Percentiles rank a stretch among this genome's conserved stretches.
These are phyloP conservation scores for Pisolithus marmoratus DNA, from an alignment of 768 basidiomycete genomes.

Conservation along the genomic window DNA sequence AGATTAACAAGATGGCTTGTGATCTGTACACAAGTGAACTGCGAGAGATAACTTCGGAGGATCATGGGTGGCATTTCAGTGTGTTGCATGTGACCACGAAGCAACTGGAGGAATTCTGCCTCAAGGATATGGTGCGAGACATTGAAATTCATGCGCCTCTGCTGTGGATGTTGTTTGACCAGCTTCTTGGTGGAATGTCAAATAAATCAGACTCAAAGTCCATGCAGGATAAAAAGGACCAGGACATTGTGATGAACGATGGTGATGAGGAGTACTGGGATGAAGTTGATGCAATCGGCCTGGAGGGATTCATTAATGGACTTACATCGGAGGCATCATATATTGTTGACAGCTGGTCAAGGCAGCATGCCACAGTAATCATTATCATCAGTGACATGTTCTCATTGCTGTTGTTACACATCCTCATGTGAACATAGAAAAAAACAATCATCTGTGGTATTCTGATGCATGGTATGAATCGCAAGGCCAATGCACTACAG, in stretches of 20 bases:
- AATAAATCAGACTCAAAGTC: no score
- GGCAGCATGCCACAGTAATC: not conserved
- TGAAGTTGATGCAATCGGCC: constrained; percentile 1
- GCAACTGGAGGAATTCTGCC: no score
- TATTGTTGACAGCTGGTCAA: not conserved
- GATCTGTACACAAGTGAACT: no score
- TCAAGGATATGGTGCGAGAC: no score
- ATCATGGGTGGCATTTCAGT: no score
- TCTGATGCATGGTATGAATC: constrained; percentile 27
- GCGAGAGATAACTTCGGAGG: no score
- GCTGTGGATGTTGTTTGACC: no score
- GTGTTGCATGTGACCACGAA: no score
- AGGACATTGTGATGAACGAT: no score
- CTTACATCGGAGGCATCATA: not conserved
- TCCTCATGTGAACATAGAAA: constrained; percentile 1
- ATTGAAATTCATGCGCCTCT: no score
- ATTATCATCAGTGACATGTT: not conserved
- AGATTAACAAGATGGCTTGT: no score
- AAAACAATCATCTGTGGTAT: constrained; percentile 9
- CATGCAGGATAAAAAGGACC: not conserved
- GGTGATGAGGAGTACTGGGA: constrained; percentile 3
- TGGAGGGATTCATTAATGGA: not conserved
- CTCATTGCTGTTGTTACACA: not conserved
- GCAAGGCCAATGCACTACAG: constrained; percentile 7
- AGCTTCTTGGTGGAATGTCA: no score